Conservation (phyloP, 1,284 basidiomycete genomes). For the Tilletia caries region DNA sequence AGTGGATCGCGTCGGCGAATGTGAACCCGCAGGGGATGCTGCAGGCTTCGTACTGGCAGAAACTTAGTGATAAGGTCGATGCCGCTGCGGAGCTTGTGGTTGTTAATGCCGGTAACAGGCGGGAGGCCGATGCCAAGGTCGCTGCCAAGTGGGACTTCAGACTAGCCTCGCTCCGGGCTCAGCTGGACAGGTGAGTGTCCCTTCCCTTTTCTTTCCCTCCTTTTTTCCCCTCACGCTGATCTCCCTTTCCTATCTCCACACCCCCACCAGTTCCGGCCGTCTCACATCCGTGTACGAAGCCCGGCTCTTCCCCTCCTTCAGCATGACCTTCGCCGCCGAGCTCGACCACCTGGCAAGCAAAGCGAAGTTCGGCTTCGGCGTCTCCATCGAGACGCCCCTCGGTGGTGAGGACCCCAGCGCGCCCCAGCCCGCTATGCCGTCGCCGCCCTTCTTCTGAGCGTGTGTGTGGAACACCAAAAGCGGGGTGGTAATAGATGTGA, state of each 20-base stretch:
- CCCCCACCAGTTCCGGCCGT: constrained; percentile 59
- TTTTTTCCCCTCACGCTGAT: neutral
- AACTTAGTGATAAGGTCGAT: constrained; percentile 92
- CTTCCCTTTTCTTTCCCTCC: neutral
- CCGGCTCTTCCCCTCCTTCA: constrained; percentile 88
- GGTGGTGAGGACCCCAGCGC: constrained; percentile 45
- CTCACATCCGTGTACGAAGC: constrained; percentile 92
- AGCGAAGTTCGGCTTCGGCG: constrained; percentile 89
- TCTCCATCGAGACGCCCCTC: constrained; percentile 76
- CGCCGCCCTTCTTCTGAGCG: constrained; percentile 41
- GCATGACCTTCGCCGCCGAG: constrained; percentile 70
- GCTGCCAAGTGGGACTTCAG: constrained; percentile 96
- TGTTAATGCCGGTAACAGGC: constrained; percentile 62
- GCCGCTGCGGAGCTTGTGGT: constrained; percentile 92
- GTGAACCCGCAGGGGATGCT: constrained; percentile 76
- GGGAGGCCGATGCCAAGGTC: constrained; percentile 86
- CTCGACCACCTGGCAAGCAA: constrained; percentile 64
- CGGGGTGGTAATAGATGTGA: no score
- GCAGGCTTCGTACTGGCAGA: constrained; percentile 94
- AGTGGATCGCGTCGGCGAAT: constrained; percentile 79
- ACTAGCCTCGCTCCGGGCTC: constrained; percentile 65
- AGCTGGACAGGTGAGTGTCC: constrained; percentile 33
- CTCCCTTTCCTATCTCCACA: neutral
- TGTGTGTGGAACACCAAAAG: no score
- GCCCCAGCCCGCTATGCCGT: constrained; percentile 45